These are phyloP conservation scores for Opeltia flavorubescens DNA, from an alignment of 495 filamentous ascomycete genomes.

Conservation along the genomic window DNA sequence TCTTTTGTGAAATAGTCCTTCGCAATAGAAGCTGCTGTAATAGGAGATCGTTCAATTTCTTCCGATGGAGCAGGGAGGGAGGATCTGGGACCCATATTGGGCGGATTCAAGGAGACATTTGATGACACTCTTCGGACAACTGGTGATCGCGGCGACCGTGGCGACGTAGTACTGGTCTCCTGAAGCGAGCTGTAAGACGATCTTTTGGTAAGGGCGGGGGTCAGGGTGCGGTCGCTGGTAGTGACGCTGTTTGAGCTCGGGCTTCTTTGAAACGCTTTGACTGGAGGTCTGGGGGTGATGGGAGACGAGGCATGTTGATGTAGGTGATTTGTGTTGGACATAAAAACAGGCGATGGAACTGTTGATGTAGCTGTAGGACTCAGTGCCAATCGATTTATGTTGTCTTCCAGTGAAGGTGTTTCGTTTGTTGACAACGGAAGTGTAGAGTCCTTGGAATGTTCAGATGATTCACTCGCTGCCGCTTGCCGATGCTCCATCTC, in stretches of 20 bases:
- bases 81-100: conserved; percentile 19
- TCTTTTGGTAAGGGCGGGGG: conserved; percentile 30
- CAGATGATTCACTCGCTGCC: neutral
- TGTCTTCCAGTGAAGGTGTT: conserved; percentile 22
- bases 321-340: conserved; percentile 8
- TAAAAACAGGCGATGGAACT: conserved; percentile 31
- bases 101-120: conserved; percentile 26
- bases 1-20: conserved; percentile 56
- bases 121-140: conserved; percentile 34
- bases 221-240: conserved; percentile 32
- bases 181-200: conserved; percentile 31
- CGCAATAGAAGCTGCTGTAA: conserved; percentile 57
- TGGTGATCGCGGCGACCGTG: conserved; percentile 23
- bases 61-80: conserved; percentile 17
- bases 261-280: conserved; percentile 32
- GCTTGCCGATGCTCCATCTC: neutral
- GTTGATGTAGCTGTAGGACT: conserved; percentile 25
- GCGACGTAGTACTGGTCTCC: conserved; percentile 17
- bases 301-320: conserved; percentile 17
- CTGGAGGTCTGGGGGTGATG: conserved; percentile 21
- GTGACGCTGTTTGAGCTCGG: conserved; percentile 37
- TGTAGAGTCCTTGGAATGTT: neutral
- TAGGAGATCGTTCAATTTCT: conserved; percentile 26
- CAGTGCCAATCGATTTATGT: conserved; percentile 34
- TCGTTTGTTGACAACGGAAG: conserved; percentile 14